A percentile compares a stretch with the other conserved stretches of the same genome.
phyloP scores from a whole-genome alignment of 2,329 filamentous ascomycete species.

The Neospermospora avenae region DNA sequence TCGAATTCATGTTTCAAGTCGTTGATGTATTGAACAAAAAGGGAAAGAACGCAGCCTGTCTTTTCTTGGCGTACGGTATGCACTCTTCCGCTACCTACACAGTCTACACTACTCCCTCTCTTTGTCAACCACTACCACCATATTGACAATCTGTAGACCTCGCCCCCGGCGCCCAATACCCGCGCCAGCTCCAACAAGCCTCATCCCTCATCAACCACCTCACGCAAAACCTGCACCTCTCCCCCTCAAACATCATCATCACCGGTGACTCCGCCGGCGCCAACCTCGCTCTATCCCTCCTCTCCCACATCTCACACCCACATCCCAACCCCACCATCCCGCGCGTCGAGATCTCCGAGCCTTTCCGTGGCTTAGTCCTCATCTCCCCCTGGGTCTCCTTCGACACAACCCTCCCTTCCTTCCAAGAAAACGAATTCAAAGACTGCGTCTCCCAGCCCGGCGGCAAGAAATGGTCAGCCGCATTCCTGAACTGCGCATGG shows the following conservation, averaged over 20 bases:
- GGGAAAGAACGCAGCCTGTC: conserved; percentile 45
- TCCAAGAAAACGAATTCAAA: conserved; percentile 44
- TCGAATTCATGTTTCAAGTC: conserved; percentile 38
- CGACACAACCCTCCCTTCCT: conserved; percentile 41
- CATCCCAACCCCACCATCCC: conserved; percentile 56
- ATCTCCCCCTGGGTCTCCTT: conserved; percentile 58
- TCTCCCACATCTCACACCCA: conserved; percentile 53
- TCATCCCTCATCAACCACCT: conserved; percentile 43
- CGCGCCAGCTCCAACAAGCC: conserved; percentile 46
- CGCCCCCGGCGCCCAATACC: conserved; percentile 45
- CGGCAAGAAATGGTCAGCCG: conserved; percentile 44
- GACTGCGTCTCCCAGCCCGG: conserved; percentile 46
- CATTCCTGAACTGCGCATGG: conserved; percentile 42
- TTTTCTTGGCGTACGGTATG: conserved; percentile 53
- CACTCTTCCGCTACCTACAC: neutral
- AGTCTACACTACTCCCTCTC: no score
- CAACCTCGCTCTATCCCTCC: conserved; percentile 43
- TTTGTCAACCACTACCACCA: neutral
- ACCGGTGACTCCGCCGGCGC: conserved; percentile 52
- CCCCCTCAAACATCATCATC: conserved; percentile 40
- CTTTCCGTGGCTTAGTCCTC: conserved; percentile 49
- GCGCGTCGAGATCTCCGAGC: conserved; percentile 37
- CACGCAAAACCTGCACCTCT: conserved; percentile 31
- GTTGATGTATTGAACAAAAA: conserved; percentile 33
- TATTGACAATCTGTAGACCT: conserved; percentile 36